Percentiles rank a stretch among this genome's conserved stretches.
Conservation (phyloP, 495 filamentous ascomycete species). For the Aspergillus taichungensis region DNA sequence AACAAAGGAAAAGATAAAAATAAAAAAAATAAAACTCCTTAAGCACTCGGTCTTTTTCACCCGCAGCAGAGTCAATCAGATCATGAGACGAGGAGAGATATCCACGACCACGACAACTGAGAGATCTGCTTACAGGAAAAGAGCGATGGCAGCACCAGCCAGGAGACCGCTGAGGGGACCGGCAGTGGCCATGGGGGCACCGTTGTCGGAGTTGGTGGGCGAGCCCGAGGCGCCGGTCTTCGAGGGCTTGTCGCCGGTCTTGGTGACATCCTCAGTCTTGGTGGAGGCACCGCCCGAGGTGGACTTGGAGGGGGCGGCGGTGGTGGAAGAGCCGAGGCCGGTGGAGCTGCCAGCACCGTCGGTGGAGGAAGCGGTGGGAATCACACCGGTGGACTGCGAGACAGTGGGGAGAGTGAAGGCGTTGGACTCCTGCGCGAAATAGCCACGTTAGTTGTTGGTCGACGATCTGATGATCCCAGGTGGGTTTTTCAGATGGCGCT, state of each 20-base stretch:
- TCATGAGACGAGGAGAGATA: background rate
- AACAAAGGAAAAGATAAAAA: slow-evolving; percentile 1
- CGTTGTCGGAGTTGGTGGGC: slow-evolving; percentile 23
- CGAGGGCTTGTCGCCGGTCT: slow-evolving; percentile 1
- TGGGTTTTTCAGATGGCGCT: slow-evolving; percentile 4
- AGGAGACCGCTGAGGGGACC: slow-evolving; percentile 29
- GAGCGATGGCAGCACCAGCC: slow-evolving; percentile 40
- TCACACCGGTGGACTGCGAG: slow-evolving; percentile 13
- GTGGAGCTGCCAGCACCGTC: slow-evolving; percentile 16
- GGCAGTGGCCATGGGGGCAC: slow-evolving; percentile 27
- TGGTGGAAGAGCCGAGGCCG: slow-evolving; percentile 11
- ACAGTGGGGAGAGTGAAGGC: slow-evolving; percentile 9
- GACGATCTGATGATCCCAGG: too few relatives aligned
- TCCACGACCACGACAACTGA: background rate
- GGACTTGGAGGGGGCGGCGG: slow-evolving; percentile 9
- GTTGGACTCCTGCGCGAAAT: background rate
- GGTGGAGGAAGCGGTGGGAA: slow-evolving; percentile 15
- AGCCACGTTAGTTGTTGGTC: too few relatives aligned
- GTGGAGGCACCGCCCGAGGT: background rate
- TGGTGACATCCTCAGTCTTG: slow-evolving; percentile 1
- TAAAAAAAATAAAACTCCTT: slow-evolving; percentile 9
- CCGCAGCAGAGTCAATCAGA: too few relatives aligned
- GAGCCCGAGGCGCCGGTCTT: slow-evolving; percentile 7
- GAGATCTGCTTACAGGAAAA: slow-evolving; percentile 31
- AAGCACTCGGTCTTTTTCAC: background rate